Evolutionary conservation across 179 eudicot genomes (phyloP).

Genomic region (Spergularia azorica): DNA sequence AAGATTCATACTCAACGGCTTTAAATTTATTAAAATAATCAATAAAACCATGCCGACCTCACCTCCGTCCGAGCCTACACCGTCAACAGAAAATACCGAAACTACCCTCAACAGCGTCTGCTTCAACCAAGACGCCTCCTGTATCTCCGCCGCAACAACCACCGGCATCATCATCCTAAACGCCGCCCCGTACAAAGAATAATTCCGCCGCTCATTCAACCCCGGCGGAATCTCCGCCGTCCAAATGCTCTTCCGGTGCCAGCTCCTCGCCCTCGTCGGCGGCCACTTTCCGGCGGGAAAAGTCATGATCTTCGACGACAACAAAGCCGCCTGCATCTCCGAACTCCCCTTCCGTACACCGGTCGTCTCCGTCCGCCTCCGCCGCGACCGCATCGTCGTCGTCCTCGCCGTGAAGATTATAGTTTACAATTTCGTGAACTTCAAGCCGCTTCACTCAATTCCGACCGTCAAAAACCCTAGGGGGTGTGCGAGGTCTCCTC

Average conservation of each 20-base stretch:
- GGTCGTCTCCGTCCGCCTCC: constrained; percentile 55
- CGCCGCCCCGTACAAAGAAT: constrained; percentile 54
- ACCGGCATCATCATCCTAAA: constrained; percentile 65
- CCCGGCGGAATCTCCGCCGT: constrained; percentile 49
- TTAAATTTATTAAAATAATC: too few species aligned
- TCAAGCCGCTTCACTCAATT: constrained; percentile 67
- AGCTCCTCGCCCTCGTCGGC: constrained; percentile 63
- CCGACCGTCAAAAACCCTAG: constrained; percentile 75
- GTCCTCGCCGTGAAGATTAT: constrained; percentile 52
- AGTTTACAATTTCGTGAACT: constrained; percentile 65
- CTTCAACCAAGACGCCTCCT: constrained; percentile 77
- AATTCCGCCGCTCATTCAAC: constrained; percentile 9
- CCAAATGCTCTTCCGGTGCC: constrained; percentile 76
- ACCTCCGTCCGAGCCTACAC: neutral
- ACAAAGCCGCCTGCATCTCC: constrained; percentile 62
- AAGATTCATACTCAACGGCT: neutral
- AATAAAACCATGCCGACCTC: neutral
- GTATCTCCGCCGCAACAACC: constrained; percentile 66
- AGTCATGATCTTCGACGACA: constrained; percentile 88
- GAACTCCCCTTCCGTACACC: constrained; percentile 67
- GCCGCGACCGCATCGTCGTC: constrained; percentile 70
- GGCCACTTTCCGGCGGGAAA: constrained; percentile 59
- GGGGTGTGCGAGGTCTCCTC: constrained; percentile 77
- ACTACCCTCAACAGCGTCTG: constrained; percentile 42
- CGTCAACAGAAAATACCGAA: constrained; percentile 3